Base-by-base conservation (phyloP, 2,329 filamentous ascomycete species). In the Pleoardoris graminearum region DNA sequence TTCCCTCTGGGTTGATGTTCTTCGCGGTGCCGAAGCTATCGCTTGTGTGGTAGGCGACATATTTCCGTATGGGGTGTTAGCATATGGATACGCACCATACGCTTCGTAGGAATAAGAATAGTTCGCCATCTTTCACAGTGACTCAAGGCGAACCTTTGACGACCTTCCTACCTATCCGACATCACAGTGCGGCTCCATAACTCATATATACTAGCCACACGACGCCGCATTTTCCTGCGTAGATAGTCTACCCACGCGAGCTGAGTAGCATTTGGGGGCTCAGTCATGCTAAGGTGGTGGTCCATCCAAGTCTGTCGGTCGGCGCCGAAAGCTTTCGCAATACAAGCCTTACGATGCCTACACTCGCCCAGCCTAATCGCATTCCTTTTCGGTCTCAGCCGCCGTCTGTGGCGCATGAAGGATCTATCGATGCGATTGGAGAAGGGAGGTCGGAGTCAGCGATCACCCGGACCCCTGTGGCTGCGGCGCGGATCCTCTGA, bases 1-100 rank as follows among this genome's bases (percentile, higher is more conserved):
- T 7, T 55, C 39, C 36, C 50, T 55, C 50, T 63, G 60, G 4
- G 45, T 53, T n/a, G 57, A 54, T 16, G 51, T 32, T 54, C 57
- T 49, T 21, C 48, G 42, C 27, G 48, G 16, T 7, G 22, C 21
- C 2, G 42, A 43, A 12, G 29, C n/a, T 7, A 29, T 38, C 27
- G 42, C 27, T 41, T 42, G 32, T 12, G 48, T 41, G 14, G 42
- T 38, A 10, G 47, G 48, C 11, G 42, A 54, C 10, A 32, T 44
- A 23, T 51, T 51, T 22, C 48, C 43, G 36, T 37, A 47, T 36
- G 36, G 41, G 4, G 42, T n/a, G 33, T 32, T 30, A 36, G 51
- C 42, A 23, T 47, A 23, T n/a, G 44, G 8, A 29, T 46, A 36
- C 7, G 30, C 21, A 10, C 19, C 43, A 21, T 35, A 44, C n/a